Conservation (phyloP, 805 yeast species). For the Saccharomycopsis capsularis region DNA sequence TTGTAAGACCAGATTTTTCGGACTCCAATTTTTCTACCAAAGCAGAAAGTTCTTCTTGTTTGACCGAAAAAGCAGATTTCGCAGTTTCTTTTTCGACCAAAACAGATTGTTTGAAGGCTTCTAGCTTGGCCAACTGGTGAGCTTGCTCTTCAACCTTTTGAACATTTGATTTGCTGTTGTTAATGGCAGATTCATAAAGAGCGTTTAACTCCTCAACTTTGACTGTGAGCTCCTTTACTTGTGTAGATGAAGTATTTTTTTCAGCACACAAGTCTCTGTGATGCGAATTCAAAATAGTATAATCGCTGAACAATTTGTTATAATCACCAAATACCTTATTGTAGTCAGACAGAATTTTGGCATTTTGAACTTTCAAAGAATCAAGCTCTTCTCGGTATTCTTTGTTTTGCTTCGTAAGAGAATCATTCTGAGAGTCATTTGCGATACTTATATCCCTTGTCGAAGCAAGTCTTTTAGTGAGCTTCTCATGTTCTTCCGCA, state of each 20-base stretch:
- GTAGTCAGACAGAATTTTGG: constrained; percentile 10
- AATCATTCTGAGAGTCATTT: background rate
- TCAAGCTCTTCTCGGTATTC: constrained; percentile 3
- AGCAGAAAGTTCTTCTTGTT: no score
- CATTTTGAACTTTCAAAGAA: constrained; percentile 1
- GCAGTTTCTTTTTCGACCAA: background rate
- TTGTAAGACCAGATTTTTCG: no score
- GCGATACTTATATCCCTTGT: no score
- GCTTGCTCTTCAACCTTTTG: no score
- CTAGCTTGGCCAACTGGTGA: background rate
- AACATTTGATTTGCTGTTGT: no score
- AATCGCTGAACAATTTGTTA: constrained; percentile 13
- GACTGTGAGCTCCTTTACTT: background rate
- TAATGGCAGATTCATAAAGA: background rate
- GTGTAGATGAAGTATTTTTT: no score
- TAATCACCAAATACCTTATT: constrained; percentile 17
- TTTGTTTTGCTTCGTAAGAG: background rate
- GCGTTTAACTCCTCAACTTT: background rate
- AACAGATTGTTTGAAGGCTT: background rate
- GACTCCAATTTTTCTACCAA: no score
- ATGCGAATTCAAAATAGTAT: constrained; percentile 1
- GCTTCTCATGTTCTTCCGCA: background rate
- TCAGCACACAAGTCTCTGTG: constrained; percentile 4
- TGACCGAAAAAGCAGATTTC: no score
- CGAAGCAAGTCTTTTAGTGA: background rate